A percentile compares a stretch with the other conserved stretches of the same genome.
These are phyloP conservation scores for Pholiota adiposa DNA, from an alignment of 1,284 basidiomycete species.

Conservation along the genomic window DNA sequence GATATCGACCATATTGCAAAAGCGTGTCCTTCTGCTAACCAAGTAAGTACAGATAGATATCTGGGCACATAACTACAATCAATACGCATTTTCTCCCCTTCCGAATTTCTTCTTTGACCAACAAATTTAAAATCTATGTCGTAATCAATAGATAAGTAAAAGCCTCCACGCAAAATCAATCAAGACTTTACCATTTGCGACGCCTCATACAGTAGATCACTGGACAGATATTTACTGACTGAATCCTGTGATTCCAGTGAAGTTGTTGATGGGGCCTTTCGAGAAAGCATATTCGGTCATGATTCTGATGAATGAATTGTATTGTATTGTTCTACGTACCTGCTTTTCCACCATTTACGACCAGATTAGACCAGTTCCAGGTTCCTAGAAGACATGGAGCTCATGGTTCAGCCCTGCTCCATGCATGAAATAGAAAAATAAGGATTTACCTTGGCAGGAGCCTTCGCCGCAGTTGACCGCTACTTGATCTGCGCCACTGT, in stretches of 20 bases:
- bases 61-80: constrained; percentile 8
- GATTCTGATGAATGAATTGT: constrained; percentile 4
- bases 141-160: background rate
- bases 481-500: constrained; percentile 37
- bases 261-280: constrained; percentile 42
- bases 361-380: constrained; percentile 57
- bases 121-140: background rate
- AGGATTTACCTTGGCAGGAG: constrained; percentile 43
- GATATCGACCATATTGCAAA: background rate
- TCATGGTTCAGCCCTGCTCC: background rate
- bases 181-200: background rate
- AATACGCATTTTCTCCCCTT: constrained; percentile 14
- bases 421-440: background rate
- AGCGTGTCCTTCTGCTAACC: background rate
- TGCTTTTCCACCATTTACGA: constrained; percentile 45
- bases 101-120: background rate
- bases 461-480: constrained; percentile 50
- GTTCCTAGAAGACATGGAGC: constrained; percentile 34
- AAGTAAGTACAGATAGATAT: background rate
- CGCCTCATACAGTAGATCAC: background rate
- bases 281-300: background rate
- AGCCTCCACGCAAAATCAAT: background rate
- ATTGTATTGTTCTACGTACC: constrained; percentile 32
- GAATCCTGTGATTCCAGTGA: constrained; percentile 25
- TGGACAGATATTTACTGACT: constrained; percentile 8